A percentile compares a stretch with the other conserved stretches of the same genome.
Conservation (phyloP, 2,329 filamentous ascomycete species). For the Exophiala calicioides region DNA sequence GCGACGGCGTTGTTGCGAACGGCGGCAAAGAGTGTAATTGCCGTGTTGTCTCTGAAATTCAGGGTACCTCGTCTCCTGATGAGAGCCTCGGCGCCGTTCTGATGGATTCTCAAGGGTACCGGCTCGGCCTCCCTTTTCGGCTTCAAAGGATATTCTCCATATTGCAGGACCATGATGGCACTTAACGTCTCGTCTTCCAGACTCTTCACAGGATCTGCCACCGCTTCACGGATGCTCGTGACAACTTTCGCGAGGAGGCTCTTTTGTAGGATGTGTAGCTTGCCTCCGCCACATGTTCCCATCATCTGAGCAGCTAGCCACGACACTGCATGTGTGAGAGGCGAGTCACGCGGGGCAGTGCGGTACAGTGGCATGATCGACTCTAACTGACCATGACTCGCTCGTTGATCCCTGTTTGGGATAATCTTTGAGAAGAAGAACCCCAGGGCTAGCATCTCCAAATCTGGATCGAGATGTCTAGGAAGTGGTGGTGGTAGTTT, state of each 20-base stretch:
- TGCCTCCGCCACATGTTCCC: neutral
- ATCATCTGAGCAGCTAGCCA: neutral
- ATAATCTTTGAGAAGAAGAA: neutral
- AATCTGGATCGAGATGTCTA: neutral
- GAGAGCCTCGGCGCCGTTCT: neutral
- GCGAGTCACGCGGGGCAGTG: neutral
- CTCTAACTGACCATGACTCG: neutral
- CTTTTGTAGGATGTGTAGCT: neutral
- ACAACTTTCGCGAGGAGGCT: neutral
- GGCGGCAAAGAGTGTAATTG: neutral
- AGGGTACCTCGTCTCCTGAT: neutral
- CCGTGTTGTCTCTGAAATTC: neutral
- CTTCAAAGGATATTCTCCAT: neutral
- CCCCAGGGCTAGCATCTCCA: neutral
- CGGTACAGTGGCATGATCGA: neutral
- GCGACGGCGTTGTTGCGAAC: neutral
- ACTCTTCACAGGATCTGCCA: neutral
- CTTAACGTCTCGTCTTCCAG: neutral
- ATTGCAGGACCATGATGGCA: neutral
- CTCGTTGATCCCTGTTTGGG: neutral
- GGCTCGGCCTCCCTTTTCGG: neutral
- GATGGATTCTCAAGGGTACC: neutral
- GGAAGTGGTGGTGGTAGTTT: neutral
- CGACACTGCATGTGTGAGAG: neutral
- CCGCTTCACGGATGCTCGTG: neutral